These are phyloP conservation scores for Thalia dealbata DNA, from an alignment of 176 grass and related monocot species.

Conservation along the genomic window DNA sequence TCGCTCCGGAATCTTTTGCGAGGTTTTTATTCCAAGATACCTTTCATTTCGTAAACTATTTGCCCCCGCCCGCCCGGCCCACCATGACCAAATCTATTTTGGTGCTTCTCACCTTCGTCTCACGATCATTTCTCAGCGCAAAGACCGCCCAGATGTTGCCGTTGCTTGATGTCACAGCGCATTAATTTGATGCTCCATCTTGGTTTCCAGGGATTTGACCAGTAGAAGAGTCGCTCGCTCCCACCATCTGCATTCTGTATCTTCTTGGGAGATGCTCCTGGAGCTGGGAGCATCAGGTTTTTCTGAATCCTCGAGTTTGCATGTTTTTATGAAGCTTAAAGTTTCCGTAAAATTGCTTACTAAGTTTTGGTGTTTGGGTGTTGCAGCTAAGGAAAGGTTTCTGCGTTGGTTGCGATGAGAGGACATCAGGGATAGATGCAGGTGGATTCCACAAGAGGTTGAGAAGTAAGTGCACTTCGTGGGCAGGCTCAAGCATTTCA, in stretches of 20 bases:
- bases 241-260: background rate
- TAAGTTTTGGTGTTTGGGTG: background rate
- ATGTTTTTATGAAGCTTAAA: background rate
- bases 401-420: background rate
- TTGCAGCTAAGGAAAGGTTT: background rate
- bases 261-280: background rate
- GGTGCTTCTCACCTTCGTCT: background rate
- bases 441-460: background rate
- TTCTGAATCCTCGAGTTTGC: background rate
- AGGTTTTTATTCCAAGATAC: slow-evolving; percentile 24
- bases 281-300: background rate
- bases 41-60: background rate
- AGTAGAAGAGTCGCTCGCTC: background rate
- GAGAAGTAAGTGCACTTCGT: slow-evolving; percentile 5
- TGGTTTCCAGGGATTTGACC: background rate
- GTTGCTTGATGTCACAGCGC: background rate
- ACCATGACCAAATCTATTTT: background rate
- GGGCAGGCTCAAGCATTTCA: background rate
- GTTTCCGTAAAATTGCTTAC: background rate
- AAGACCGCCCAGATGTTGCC: background rate
- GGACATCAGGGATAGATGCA: background rate
- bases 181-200: background rate
- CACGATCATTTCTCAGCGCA: background rate
- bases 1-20: slow-evolving; percentile 38
- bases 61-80: background rate